phyloP scores from a whole-genome alignment of 108 stramenopile genomes.

The Seminavis robusta region DNA sequence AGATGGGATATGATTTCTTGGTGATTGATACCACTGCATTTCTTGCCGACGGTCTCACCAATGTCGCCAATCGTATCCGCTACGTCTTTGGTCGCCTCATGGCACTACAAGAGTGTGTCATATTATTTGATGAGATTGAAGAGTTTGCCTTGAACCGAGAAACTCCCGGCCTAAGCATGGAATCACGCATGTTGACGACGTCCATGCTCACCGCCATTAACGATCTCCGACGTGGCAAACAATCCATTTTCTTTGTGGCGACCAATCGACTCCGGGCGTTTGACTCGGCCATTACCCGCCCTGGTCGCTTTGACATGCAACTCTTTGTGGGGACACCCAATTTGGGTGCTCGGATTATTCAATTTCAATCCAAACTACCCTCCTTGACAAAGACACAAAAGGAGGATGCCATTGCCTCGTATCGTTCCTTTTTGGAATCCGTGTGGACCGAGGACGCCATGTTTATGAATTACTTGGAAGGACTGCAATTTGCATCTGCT shows the following conservation, averaged over 20 bases:
- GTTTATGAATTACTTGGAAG: slow-evolving; percentile 77
- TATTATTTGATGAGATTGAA: slow-evolving; percentile 85
- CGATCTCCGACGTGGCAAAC: slow-evolving; percentile 57
- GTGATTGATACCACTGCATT: slow-evolving; percentile 66
- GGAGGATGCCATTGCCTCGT: slow-evolving; percentile 27
- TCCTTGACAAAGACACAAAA: slow-evolving; percentile 18
- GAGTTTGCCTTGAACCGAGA: slow-evolving; percentile 76
- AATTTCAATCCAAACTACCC: slow-evolving; percentile 36
- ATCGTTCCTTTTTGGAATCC: slow-evolving; percentile 39
- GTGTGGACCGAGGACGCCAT: slow-evolving; percentile 54
- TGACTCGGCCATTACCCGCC: slow-evolving; percentile 70
- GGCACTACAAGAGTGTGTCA: slow-evolving; percentile 50
- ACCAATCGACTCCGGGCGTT: slow-evolving; percentile 75
- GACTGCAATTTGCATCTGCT: slow-evolving; percentile 50
- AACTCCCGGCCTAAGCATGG: slow-evolving; percentile 58
- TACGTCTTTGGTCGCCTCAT: slow-evolving; percentile 64
- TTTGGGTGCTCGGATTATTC: slow-evolving; percentile 42
- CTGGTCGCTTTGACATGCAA: slow-evolving; percentile 77
- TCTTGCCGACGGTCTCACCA: slow-evolving; percentile 70
- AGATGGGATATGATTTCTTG: slow-evolving; percentile 69
- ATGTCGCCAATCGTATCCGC: slow-evolving; percentile 62
- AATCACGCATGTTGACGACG: slow-evolving; percentile 75
- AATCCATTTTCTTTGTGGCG: slow-evolving; percentile 73
- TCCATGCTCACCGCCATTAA: slow-evolving; percentile 80
- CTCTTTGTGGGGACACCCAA: slow-evolving; percentile 81